Conservation (phyloP, 257 asterid genomes). For the Thymus mandschuricus region DNA sequence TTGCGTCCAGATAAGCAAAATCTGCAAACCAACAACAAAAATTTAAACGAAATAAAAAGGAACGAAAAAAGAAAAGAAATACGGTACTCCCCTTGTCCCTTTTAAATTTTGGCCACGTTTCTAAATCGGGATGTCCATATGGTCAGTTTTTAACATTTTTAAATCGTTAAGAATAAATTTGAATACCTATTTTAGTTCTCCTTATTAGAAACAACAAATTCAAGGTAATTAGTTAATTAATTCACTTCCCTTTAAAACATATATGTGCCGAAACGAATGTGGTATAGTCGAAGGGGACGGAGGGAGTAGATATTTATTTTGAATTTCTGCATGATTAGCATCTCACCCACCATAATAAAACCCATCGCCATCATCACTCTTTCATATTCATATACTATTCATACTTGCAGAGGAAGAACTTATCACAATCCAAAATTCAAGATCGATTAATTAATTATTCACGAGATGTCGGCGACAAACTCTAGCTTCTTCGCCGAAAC, state of each 20-base stretch:
- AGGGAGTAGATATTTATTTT: background rate
- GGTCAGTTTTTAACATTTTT: too few species aligned
- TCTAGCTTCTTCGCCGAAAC: constrained; percentile 51
- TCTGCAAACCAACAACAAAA: background rate
- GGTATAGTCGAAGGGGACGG: too few species aligned
- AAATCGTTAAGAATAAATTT: too few species aligned
- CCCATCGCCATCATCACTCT: constrained; percentile 12
- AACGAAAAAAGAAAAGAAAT: background rate
- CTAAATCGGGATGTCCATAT: too few species aligned
- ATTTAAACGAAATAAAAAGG: background rate
- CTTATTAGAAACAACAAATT: too few species aligned
- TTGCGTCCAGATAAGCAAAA: constrained; percentile 31
- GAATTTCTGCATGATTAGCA: constrained; percentile 31
- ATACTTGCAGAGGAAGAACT: background rate
- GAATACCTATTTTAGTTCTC: too few species aligned
- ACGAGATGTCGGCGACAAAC: constrained; percentile 30
- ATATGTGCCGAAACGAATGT: too few species aligned
- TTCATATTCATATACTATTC: background rate
- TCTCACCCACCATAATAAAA: constrained; percentile 19
- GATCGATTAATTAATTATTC: constrained; percentile 29
- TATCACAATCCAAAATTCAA: background rate
- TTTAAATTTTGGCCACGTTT: too few species aligned
- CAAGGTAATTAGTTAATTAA: too few species aligned
- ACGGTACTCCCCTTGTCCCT: too few species aligned
- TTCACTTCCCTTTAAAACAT: too few species aligned